Evolutionary conservation across 2,329 filamentous ascomycete genomes (phyloP), one percentile per base, ranked within the genome.

Genomic region (Paecilomyces variotii): DNA sequence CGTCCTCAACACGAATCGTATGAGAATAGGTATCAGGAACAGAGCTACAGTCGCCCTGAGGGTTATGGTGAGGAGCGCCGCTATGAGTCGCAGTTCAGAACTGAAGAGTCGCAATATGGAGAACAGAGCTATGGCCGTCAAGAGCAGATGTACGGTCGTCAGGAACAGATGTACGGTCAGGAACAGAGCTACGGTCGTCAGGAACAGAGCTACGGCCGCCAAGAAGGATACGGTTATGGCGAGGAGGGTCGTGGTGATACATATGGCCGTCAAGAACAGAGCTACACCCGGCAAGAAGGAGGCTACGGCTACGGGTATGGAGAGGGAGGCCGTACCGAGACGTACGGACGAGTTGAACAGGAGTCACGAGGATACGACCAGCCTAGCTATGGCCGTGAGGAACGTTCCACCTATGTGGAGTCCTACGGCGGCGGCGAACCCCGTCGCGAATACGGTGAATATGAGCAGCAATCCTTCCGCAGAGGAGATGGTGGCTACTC

Each of bases 31-130:
- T 14, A 52, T n/a, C 39, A 63, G 4, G 26, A 55, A 28, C n/a
- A 58, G 26, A 57, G 49, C 2, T 56, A 59, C 24, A 55, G 50
- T 35, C 57, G 59, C 14, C 62, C 62, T 53, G 61, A 64, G 50
- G 63, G 67, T 54, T 61, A 62, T 49, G 60, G 61, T 26, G 59
- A 67, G 53, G 57, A 60, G 19, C 39, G 35, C n/a, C 35, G 35
- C 6, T 3, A 39, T 39, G 35, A 32, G 30, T 32, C 35, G 12
- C n/a, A 39, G 5, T 12, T 11, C 12, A 11, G 12, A n/a, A 39
- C 12, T n/a, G 35, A 39, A 39, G 35, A 39, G 35, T 39, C 35
- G n/a, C 35, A 7, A 5, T 39, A n/a, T 39, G 35, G 12, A n/a
- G 35, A 39, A n/a, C 35, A 32, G 30, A 32, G 30, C 30, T 32